phyloP scores from a whole-genome alignment of 257 asterid genomes.

The Scutellaria minor region DNA sequence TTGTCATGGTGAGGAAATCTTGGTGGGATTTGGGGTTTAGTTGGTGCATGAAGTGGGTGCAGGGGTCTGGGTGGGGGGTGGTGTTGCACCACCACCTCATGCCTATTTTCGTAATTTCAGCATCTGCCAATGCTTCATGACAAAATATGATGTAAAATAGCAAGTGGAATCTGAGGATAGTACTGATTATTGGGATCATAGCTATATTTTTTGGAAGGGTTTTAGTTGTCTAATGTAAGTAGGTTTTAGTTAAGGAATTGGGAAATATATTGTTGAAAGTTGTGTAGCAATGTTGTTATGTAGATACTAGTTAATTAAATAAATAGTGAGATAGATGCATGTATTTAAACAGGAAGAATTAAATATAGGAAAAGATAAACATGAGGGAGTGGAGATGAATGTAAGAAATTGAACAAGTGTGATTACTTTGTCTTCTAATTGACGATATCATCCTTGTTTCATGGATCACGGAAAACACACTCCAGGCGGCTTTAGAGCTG shows the following conservation, averaged over 20 bases:
- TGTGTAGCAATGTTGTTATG: too few species aligned
- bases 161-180: constrained; percentile 23
- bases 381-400: neutral
- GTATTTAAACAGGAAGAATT: neutral
- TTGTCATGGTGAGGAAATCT: constrained; percentile 57
- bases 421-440: constrained; percentile 36
- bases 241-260: too few species aligned
- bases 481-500: constrained; percentile 36
- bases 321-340: neutral
- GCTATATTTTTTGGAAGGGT: too few species aligned
- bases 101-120: constrained; percentile 28
- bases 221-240: too few species aligned
- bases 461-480: constrained; percentile 58
- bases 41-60: constrained; percentile 48
- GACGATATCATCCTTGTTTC: constrained; percentile 60
- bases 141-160: constrained; percentile 21
- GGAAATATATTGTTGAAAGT: too few species aligned
- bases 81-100: constrained; percentile 64
- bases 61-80: constrained; percentile 70
- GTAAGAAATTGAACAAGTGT: constrained; percentile 17
- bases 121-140: neutral
- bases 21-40: constrained; percentile 41
- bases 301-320: too few species aligned
- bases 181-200: constrained; percentile 6
- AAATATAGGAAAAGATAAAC: constrained; percentile 4